Conservation (phyloP, 768 basidiomycete species). For the Cyclocybe aegerita region DNA sequence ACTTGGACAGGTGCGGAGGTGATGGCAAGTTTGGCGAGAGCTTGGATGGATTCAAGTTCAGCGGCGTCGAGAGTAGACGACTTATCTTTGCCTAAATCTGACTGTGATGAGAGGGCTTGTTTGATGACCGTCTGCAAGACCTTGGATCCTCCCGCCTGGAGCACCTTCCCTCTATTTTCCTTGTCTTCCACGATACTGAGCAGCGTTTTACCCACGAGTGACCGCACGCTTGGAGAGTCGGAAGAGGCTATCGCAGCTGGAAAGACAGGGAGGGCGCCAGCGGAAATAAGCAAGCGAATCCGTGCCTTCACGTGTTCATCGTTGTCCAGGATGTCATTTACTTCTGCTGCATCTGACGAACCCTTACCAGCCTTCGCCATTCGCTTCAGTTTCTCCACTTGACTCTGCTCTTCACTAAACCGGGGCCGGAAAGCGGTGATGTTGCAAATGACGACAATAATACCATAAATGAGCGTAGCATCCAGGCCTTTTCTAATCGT, state of each 20-base stretch:
- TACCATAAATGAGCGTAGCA: slow-evolving; percentile 70
- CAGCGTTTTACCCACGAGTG: slow-evolving; percentile 57
- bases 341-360: slow-evolving; percentile 26
- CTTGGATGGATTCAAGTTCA: slow-evolving; percentile 73
- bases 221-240: slow-evolving; percentile 66
- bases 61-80: slow-evolving; percentile 36
- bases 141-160: slow-evolving; percentile 80
- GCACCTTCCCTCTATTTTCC: slow-evolving; percentile 70
- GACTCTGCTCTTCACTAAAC: slow-evolving; percentile 77
- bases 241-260: slow-evolving; percentile 50
- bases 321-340: slow-evolving; percentile 50
- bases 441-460: slow-evolving; percentile 75
- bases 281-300: slow-evolving; percentile 53
- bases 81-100: slow-evolving; percentile 21
- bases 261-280: slow-evolving; percentile 67
- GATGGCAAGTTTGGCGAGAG: slow-evolving; percentile 89
- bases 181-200: slow-evolving; percentile 77
- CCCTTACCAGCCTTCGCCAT: slow-evolving; percentile 58
- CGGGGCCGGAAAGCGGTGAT: slow-evolving; percentile 69
- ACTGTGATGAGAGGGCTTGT: slow-evolving; percentile 34
- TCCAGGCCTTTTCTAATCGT: slow-evolving; percentile 27
- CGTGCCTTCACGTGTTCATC: slow-evolving; percentile 65
- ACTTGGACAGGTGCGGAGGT: slow-evolving; percentile 89
- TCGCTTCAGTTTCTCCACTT: slow-evolving; percentile 74
- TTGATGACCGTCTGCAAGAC: slow-evolving; percentile 59